Evolutionary conservation across 768 basidiomycete genomes (phyloP).

Genomic region (Fistulinella prunicolor): DNA sequence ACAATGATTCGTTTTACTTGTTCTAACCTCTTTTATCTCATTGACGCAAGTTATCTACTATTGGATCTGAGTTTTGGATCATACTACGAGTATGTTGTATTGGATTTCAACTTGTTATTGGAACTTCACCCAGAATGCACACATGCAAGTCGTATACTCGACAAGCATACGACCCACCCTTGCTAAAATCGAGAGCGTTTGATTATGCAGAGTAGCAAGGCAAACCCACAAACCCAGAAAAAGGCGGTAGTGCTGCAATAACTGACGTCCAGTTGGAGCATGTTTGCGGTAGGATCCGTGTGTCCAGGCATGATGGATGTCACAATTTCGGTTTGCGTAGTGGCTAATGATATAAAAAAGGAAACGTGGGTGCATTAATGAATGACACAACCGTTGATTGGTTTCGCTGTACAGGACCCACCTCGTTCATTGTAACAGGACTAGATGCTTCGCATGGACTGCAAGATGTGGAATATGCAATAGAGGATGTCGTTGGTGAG

Average conservation of each 20-base stretch:
- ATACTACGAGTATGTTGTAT: too few relatives aligned
- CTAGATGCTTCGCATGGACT: not conserved
- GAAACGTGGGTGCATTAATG: not conserved
- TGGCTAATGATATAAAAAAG: not conserved
- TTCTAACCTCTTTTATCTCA: too few relatives aligned
- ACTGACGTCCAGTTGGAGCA: constrained; percentile 73
- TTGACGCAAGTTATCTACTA: too few relatives aligned
- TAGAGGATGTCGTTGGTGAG: constrained; percentile 5
- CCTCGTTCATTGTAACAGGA: not conserved
- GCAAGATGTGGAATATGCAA: not conserved
- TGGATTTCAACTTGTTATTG: too few relatives aligned
- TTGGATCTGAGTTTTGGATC: too few relatives aligned
- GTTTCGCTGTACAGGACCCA: not conserved
- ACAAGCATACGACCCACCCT: too few relatives aligned
- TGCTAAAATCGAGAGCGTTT: too few relatives aligned
- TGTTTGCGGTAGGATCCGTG: constrained; percentile 67
- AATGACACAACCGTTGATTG: not conserved
- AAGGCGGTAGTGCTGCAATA: constrained; percentile 50
- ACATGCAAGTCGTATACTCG: too few relatives aligned
- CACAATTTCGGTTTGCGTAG: constrained; percentile 49
- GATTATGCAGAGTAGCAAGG: too few relatives aligned
- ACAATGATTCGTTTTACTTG: too few relatives aligned
- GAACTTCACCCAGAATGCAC: too few relatives aligned
- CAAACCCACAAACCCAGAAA: too few relatives aligned
- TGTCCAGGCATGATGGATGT: constrained; percentile 68